Conservation (phyloP, 495 filamentous ascomycete species). For the Lepidopterella palustris region DNA sequence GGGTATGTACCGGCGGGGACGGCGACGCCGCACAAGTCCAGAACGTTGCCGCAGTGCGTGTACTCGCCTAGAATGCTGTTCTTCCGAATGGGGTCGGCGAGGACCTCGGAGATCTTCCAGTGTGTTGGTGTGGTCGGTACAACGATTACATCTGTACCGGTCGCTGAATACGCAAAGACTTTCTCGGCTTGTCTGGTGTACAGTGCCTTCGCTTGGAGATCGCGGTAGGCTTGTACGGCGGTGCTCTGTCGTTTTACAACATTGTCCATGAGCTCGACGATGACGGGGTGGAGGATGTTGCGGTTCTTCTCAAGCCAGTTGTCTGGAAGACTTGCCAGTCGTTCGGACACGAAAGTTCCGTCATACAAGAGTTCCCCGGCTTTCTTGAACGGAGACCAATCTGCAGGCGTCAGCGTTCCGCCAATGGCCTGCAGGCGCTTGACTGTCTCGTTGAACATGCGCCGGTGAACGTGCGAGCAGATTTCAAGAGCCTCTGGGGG, state of each 20-base stretch:
- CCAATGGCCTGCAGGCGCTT: slow-evolving; percentile 42
- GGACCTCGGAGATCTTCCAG: slow-evolving; percentile 51
- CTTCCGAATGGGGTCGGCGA: slow-evolving; percentile 47
- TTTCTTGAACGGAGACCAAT: slow-evolving; percentile 50
- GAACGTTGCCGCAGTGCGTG: slow-evolving; percentile 59
- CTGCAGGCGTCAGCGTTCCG: slow-evolving; percentile 42
- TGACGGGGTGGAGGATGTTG: slow-evolving; percentile 49
- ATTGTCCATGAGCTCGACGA: slow-evolving; percentile 44
- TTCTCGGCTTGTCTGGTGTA: slow-evolving; percentile 45
- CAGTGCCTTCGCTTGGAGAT: slow-evolving; percentile 43
- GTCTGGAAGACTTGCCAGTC: slow-evolving; percentile 45
- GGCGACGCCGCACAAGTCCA: slow-evolving; percentile 57
- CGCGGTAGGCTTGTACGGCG: slow-evolving; percentile 50
- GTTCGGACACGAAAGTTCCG: slow-evolving; percentile 50
- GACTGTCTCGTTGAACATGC: slow-evolving; percentile 43
- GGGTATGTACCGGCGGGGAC: slow-evolving; percentile 49
- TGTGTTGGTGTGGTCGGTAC: slow-evolving; percentile 58
- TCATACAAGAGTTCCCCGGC: slow-evolving; percentile 55
- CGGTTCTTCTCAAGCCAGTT: slow-evolving; percentile 38
- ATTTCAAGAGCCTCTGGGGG: slow-evolving; percentile 41
- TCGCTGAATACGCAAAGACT: slow-evolving; percentile 40
- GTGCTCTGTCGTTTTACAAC: slow-evolving; percentile 43
- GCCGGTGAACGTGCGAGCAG: slow-evolving; percentile 42
- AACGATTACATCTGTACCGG: slow-evolving; percentile 50
- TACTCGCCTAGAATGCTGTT: slow-evolving; percentile 55